Percentiles rank a stretch among this genome's conserved stretches.
Evolutionary conservation across 208 protist species (phyloP).

Genomic region (Trichomonas vaginalis): DNA sequence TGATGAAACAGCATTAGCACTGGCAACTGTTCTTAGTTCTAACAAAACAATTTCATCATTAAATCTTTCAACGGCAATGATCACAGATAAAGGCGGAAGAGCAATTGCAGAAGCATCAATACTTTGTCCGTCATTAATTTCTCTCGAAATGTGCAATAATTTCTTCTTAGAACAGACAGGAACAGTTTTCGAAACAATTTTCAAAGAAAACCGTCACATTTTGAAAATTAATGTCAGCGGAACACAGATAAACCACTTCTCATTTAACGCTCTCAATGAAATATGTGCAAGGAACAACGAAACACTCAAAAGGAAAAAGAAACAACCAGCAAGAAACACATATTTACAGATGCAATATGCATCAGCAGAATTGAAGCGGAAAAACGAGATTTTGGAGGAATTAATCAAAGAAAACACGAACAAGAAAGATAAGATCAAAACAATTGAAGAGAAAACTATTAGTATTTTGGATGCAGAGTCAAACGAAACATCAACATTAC

Average conservation of each 20-base stretch:
- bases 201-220: neutral
- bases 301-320: neutral
- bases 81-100: neutral
- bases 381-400: neutral
- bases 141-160: neutral
- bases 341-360: neutral
- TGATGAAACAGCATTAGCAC: neutral
- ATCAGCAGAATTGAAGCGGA: neutral
- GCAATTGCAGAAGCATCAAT: neutral
- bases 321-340: neutral
- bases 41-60: neutral
- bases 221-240: slow-evolving; percentile 4
- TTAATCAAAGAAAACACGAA: neutral
- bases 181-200: neutral
- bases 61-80: neutral
- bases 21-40: neutral
- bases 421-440: neutral
- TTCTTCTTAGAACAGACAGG: neutral
- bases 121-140: neutral
- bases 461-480: neutral
- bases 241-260: slow-evolving; percentile 14
- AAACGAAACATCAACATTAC: neutral
- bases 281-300: neutral
- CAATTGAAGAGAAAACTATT: neutral
- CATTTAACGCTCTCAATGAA: neutral